phyloP scores from a whole-genome alignment of 2,329 filamentous ascomycete genomes.

The Camptophora hylomeconis region DNA sequence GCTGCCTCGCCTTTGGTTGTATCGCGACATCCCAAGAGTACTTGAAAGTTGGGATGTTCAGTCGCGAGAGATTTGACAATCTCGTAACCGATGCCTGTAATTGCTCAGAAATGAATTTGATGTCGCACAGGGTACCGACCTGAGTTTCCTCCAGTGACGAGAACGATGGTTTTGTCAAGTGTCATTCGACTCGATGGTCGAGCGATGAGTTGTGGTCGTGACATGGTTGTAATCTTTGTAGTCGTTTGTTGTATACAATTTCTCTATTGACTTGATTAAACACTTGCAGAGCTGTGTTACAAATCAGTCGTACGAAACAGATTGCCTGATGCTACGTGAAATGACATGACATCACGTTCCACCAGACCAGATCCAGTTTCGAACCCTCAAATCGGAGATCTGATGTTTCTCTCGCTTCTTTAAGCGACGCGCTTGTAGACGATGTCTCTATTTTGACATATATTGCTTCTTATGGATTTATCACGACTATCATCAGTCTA shows the following conservation, averaged over 20 bases:
- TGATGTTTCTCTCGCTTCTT: constrained; percentile 1
- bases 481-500: too few relatives aligned
- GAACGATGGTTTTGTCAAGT: constrained; percentile 14
- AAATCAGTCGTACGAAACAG: too few relatives aligned
- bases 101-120: neutral
- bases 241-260: too few relatives aligned
- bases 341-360: too few relatives aligned
- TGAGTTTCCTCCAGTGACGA: constrained; percentile 10
- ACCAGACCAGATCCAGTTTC: too few relatives aligned
- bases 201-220: constrained; percentile 9
- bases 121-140: constrained; percentile 1
- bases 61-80: constrained; percentile 18
- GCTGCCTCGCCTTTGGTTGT: constrained; percentile 25
- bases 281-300: too few relatives aligned
- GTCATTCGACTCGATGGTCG: constrained; percentile 11
- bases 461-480: too few relatives aligned
- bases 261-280: too few relatives aligned
- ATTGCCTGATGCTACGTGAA: too few relatives aligned
- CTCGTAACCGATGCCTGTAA: constrained; percentile 15
- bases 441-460: too few relatives aligned
- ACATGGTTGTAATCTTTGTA: constrained; percentile 12
- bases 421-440: too few relatives aligned
- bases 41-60: constrained; percentile 22
- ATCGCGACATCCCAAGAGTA: constrained; percentile 23
- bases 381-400: neutral